Evolutionary conservation across 1,139 yeast species (phyloP), one percentile per base, ranked within the genome.

Genomic region (Saccharomyces hybrid): DNA sequence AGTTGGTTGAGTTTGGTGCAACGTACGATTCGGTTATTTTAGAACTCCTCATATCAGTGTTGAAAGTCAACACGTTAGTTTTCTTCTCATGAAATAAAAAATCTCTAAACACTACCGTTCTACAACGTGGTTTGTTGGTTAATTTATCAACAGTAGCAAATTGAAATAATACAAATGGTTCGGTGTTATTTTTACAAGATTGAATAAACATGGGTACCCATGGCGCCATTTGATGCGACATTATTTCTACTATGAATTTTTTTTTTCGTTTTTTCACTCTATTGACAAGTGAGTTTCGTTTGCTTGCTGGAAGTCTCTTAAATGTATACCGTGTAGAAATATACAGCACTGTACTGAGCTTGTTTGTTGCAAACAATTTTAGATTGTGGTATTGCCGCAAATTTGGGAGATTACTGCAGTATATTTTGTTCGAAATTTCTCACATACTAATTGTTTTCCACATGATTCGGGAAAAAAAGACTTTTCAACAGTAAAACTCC

Each of bases 31-130:
- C 88, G 26, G 72, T 70, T 62, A 78, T 78, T 68, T 88, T 88
- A 52, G 72, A 72, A 78, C 86, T 82, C 66, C 96, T 74, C 62
- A 77, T 75, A 70, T 88, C 96, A 1, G 95, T 84, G 48, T 86
- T 80, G 64, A 86, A 82, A 3, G 88, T 77, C 54, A 88, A 67
- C 8, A 86, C 81, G 63, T 87, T 88, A 47, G 85, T 83, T 55
- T 80, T 76, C 58, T 78, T 79, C 65, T 87, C 88, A 65, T 82
- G 77, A 65, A 88, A 88, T 49, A 88, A 71, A 72, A 87, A 88
- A 13, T 91, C 95, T 53, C 96, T 77, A 63, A 76, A 81, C 13
- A 87, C 82, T 59, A 88, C 80, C 0, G 95, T 85, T 61, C 96
- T 73, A 52, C 85, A 61, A 73, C 78, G 14, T 88, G 96, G 64